Conservation (phyloP, 441 rosid genomes). For the Geranium incanum region DNA sequence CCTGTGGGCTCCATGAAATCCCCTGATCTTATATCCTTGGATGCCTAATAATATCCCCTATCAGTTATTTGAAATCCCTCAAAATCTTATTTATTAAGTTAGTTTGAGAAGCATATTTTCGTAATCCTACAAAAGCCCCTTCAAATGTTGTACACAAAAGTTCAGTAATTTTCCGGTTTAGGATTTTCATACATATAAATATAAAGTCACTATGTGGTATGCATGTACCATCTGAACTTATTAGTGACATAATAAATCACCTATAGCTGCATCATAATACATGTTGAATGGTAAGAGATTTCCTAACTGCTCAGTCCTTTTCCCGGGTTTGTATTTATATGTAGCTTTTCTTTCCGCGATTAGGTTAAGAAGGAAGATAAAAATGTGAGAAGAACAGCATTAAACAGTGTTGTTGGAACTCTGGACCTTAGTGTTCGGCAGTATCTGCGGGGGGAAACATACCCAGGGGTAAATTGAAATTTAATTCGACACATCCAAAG, state of each 20-base stretch:
- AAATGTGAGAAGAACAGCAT: slow-evolving; percentile 3
- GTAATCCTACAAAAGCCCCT: too few relatives aligned
- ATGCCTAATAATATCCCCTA: too few relatives aligned
- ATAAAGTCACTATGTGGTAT: neutral
- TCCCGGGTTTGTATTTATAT: neutral
- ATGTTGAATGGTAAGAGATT: neutral
- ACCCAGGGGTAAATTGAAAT: slow-evolving; percentile 2
- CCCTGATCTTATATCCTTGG: too few relatives aligned
- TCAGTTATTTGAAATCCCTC: too few relatives aligned
- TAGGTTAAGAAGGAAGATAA: slow-evolving; percentile 4
- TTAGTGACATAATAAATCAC: neutral
- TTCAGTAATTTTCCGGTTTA: neutral
- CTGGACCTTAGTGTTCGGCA: neutral
- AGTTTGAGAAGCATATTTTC: too few relatives aligned
- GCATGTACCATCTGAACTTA: neutral
- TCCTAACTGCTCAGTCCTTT: neutral
- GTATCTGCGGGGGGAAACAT: slow-evolving; percentile 3
- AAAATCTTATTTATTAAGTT: too few relatives aligned
- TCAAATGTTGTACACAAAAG: neutral
- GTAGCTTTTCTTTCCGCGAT: neutral
- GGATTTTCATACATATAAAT: neutral
- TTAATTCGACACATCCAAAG: neutral
- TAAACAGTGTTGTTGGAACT: neutral
- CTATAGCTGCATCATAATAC: neutral
- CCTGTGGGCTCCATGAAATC: too few relatives aligned